Base-by-base conservation (phyloP, 106 monocot species). In the Platanthera zijinensis region DNA sequence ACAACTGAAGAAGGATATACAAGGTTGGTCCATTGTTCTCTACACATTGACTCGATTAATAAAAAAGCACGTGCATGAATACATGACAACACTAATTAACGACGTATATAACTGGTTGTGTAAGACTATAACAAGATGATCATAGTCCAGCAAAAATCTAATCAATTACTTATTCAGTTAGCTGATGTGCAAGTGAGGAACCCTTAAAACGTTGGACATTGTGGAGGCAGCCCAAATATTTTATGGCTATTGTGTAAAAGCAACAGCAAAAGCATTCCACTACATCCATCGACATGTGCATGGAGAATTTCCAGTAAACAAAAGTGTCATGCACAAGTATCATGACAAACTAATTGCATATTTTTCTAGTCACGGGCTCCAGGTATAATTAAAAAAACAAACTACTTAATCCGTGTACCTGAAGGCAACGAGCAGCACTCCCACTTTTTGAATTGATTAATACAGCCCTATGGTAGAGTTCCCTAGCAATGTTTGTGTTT, bases 361-460 rank as follows among this genome's bases (percentile, higher is more conserved):
- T 19, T 5, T 59, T n/a, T 59, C 59, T 18, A 59, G 8, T 7
- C 7, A 2, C 21, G 19, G 21, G 11, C 10, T 7, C 10, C 67
- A 30, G 48, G 70, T n/a, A 48, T 70, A 17, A 48, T 39, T n/a
- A n/a, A n/a, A n/a, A 46, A 70, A 8, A 15, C 0, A 70, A 48
- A 70, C 48, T 46, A 17, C 13, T 48, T n/a, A 48, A 47, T 14
- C 12, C 6, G 48, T 5, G 67, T 84, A 97, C 96, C 94, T 99
- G 97, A 79, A 94, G 84, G 76, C 97, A 99, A 50, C 94, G 94
- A 13, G 97, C 91, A 77, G 97, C 97, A 86, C 88, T 89, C 78
- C 90, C 97, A 84, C 74, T 94, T 51, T 94, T 80, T 75, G 89
- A 82, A 85, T 99, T 82, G 50, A 99, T 87, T 52, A 89, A 89